Percentiles rank a stretch among this genome's conserved stretches.
Conservation (phyloP, 371 early-diverging fungal species). For the Ordospora pajunii region DNA sequence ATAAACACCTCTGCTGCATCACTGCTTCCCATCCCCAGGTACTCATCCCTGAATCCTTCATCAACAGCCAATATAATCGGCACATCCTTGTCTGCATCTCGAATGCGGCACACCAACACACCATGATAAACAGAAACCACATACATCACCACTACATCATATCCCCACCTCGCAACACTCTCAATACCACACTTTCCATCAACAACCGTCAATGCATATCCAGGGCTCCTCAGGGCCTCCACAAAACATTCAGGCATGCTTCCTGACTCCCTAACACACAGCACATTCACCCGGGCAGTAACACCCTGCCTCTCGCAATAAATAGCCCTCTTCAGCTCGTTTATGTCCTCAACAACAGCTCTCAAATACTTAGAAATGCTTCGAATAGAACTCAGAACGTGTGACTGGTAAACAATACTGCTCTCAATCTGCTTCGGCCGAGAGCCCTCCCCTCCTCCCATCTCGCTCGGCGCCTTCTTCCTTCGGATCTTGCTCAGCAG, state of each 20-base stretch:
- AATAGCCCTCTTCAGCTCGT: slow-evolving; percentile 50
- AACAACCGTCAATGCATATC: neutral
- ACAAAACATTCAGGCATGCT: neutral
- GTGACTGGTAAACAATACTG: slow-evolving; percentile 45
- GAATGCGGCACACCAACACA: neutral
- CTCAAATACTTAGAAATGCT: slow-evolving; percentile 55
- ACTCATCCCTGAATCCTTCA: neutral
- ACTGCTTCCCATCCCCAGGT: neutral
- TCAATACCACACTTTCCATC: neutral
- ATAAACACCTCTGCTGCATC: neutral
- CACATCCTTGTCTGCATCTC: neutral
- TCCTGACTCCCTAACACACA: neutral
- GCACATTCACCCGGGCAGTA: neutral
- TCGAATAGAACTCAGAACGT: slow-evolving; percentile 45
- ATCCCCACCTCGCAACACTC: neutral
- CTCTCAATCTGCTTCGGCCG: slow-evolving; percentile 21
- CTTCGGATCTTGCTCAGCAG: slow-evolving; percentile 53
- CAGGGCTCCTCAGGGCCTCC: neutral
- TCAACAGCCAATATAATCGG: slow-evolving; percentile 4
- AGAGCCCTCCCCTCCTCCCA: slow-evolving; percentile 1
- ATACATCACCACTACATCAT: slow-evolving; percentile 1
- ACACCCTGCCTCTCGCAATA: slow-evolving; percentile 20
- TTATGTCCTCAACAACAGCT: slow-evolving; percentile 54
- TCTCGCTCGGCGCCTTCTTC: slow-evolving; percentile 52
- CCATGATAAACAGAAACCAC: neutral